Percentiles rank a stretch among this genome's conserved stretches.
Evolutionary conservation across 805 yeast species (phyloP).

Genomic region (Pichia pseudocactophila): DNA sequence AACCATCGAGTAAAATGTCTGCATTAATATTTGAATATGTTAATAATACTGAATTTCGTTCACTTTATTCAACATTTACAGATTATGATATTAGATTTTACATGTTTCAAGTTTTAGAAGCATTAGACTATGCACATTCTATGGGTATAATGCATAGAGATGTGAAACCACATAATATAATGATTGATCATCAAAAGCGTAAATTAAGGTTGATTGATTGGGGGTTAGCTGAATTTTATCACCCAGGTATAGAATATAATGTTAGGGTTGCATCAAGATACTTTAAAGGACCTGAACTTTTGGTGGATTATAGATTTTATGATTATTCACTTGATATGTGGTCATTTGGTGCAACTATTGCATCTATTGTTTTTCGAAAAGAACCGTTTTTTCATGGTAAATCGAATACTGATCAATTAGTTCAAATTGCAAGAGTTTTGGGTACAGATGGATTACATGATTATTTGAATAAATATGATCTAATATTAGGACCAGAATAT

Average conservation of each 20-base stretch:
- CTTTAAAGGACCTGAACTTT: slow-evolving; percentile 87
- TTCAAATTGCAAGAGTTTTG: slow-evolving; percentile 78
- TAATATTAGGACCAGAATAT: slow-evolving; percentile 65
- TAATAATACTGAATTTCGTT: slow-evolving; percentile 73
- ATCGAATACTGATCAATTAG: slow-evolving; percentile 83
- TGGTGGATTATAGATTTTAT: slow-evolving; percentile 78
- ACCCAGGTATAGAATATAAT: slow-evolving; percentile 80
- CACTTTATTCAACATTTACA: slow-evolving; percentile 69
- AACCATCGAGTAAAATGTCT: slow-evolving; percentile 72
- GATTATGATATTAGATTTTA: slow-evolving; percentile 73
- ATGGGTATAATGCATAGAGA: slow-evolving; percentile 96
- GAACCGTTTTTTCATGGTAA: slow-evolving; percentile 92
- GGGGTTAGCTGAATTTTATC: slow-evolving; percentile 94
- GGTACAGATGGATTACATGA: slow-evolving; percentile 74
- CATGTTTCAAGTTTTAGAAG: slow-evolving; percentile 71
- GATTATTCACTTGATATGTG: slow-evolving; percentile 89
- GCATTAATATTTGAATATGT: slow-evolving; percentile 82
- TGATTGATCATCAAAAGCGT: slow-evolving; percentile 76
- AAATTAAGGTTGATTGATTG: slow-evolving; percentile 81
- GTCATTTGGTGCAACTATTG: slow-evolving; percentile 91
- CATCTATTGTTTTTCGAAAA: slow-evolving; percentile 80
- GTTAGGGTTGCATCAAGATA: slow-evolving; percentile 91
- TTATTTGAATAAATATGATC: slow-evolving; percentile 63
- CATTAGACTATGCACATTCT: slow-evolving; percentile 83
- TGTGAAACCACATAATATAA: slow-evolving; percentile 91